These are phyloP conservation scores for Cladosporium sp. DNA, from an alignment of 2,329 filamentous ascomycete genomes.

Conservation along the genomic window DNA sequence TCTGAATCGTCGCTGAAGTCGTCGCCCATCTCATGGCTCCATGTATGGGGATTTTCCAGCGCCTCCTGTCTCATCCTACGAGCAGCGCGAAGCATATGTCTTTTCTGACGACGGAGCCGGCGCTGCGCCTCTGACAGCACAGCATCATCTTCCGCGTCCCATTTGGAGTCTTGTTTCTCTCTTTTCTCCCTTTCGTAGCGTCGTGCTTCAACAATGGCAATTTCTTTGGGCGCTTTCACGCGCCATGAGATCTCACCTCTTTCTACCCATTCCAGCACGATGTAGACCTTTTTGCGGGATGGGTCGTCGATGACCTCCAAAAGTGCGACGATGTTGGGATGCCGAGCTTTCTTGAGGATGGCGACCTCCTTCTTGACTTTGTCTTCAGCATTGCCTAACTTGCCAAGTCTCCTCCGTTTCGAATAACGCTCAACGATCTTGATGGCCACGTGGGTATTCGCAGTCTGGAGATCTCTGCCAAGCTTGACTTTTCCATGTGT, in stretches of 20 bases:
- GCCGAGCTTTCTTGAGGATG: slow-evolving; percentile 95
- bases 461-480: slow-evolving; percentile 70
- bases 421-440: slow-evolving; percentile 98
- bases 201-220: slow-evolving; percentile 76
- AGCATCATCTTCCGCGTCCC: slow-evolving; percentile 41
- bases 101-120: slow-evolving; percentile 53
- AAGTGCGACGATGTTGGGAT: slow-evolving; percentile 93
- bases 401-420: slow-evolving; percentile 85
- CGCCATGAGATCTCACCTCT: slow-evolving; percentile 93
- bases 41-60: slow-evolving; percentile 56
- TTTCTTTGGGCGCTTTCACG: slow-evolving; percentile 77
- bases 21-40: slow-evolving; percentile 76
- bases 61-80: slow-evolving; percentile 25
- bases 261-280: slow-evolving; percentile 93
- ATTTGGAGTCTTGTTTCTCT: slow-evolving; percentile 41
- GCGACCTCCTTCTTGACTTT: slow-evolving; percentile 95
- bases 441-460: slow-evolving; percentile 78
- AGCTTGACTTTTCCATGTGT: slow-evolving; percentile 98
- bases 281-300: slow-evolving; percentile 94
- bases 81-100: slow-evolving; percentile 15
- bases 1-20: slow-evolving; percentile 35
- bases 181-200: slow-evolving; percentile 70
- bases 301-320: slow-evolving; percentile 98
- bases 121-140: slow-evolving; percentile 43
- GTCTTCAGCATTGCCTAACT: slow-evolving; percentile 64